Percentiles rank a stretch among this genome's conserved stretches.
phyloP scores from a whole-genome alignment of 805 yeast genomes.

The Candida stauntonica region DNA sequence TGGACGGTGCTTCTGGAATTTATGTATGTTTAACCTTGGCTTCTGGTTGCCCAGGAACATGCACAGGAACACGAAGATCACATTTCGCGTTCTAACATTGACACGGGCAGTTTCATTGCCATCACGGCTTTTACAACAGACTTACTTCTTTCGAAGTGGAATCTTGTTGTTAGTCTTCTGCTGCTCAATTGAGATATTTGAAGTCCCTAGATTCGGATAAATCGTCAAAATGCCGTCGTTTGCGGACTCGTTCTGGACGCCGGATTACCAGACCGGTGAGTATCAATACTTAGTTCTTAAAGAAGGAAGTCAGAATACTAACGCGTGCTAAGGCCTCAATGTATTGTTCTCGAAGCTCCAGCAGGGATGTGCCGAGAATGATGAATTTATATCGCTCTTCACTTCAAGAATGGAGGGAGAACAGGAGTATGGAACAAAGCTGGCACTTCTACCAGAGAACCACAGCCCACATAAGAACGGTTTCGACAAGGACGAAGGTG shows the following conservation, averaged over 20 bases:
- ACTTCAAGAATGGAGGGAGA: constrained; percentile 72
- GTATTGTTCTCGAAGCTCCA: constrained; percentile 48
- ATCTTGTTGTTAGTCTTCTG: too few species aligned
- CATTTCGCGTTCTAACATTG: neutral
- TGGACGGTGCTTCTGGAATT: neutral
- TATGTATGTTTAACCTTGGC: neutral
- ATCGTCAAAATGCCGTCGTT: constrained; percentile 52
- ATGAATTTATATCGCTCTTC: constrained; percentile 61
- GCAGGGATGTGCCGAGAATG: constrained; percentile 67
- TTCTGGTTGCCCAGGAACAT: neutral
- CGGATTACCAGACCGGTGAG: constrained; percentile 52
- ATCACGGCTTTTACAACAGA: too few species aligned
- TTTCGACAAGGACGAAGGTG: constrained; percentile 55
- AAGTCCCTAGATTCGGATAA: too few species aligned
- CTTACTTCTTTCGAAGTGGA: too few species aligned
- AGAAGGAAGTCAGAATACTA: too few species aligned
- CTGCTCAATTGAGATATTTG: neutral
- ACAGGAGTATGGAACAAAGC: constrained; percentile 53
- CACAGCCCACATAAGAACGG: constrained; percentile 37
- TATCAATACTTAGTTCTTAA: neutral
- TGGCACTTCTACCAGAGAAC: constrained; percentile 37
- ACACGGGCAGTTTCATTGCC: too few species aligned
- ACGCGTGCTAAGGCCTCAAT: too few species aligned
- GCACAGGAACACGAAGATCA: neutral
- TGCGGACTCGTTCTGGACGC: constrained; percentile 75